These are phyloP conservation scores for Cytospora chrysosperma DNA, from an alignment of 2,329 filamentous ascomycete species.

Conservation along the genomic window DNA sequence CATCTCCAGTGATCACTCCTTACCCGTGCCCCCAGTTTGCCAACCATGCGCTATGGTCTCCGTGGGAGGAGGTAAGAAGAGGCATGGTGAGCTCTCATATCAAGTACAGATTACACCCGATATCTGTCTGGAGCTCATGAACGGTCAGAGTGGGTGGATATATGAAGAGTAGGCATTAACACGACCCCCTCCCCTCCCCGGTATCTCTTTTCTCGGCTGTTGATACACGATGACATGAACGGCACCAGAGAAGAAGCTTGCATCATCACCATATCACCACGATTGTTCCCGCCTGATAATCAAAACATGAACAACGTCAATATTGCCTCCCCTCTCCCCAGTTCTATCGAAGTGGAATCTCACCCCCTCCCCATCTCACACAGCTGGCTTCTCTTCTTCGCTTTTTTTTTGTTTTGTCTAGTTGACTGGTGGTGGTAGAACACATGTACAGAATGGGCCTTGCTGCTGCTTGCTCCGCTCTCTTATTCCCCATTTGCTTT, in stretches of 20 bases:
- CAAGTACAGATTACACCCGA: neutral
- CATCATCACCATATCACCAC: conserved; percentile 1
- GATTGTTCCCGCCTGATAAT: neutral
- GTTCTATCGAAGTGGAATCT: conserved; percentile 21
- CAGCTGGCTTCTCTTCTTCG: conserved; percentile 14
- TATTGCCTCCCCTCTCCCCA: conserved; percentile 6
- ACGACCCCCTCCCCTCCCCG: neutral
- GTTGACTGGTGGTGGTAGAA: conserved; percentile 14
- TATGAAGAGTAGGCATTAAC: conserved; percentile 1
- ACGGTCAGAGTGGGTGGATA: neutral
- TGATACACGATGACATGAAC: neutral
- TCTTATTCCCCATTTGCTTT: neutral
- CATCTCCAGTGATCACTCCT: neutral
- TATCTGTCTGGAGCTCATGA: neutral
- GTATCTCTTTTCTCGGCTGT: neutral
- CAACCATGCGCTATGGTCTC: neutral
- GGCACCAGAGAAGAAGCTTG: neutral
- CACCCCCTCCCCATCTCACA: conserved; percentile 3
- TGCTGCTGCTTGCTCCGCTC: conserved; percentile 5
- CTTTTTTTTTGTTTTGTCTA: too few species aligned
- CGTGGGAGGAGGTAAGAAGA: neutral
- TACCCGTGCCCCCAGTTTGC: neutral
- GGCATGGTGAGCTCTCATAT: neutral
- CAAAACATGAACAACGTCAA: conserved; percentile 14
- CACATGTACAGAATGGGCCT: conserved; percentile 22